A percentile compares a stretch with the other conserved stretches of the same genome.
These are phyloP conservation scores for Ilex paraguariensis DNA, from an alignment of 305 asterid genomes.

Conservation along the genomic window DNA sequence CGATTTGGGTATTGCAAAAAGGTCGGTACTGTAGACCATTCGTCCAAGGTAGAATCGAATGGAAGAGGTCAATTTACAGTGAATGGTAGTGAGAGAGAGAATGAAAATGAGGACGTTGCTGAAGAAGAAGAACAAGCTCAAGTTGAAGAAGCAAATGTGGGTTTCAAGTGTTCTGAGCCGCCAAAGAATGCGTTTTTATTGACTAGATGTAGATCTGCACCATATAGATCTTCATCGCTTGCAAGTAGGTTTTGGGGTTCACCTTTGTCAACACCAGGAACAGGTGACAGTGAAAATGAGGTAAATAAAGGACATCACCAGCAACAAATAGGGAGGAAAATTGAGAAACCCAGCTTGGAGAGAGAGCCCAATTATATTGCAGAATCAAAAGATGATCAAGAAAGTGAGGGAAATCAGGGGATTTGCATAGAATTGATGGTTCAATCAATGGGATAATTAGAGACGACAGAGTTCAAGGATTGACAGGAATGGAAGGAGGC, in stretches of 20 bases:
- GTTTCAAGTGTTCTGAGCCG: constrained; percentile 30
- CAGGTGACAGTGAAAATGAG: constrained; percentile 13
- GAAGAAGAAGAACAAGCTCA: constrained; percentile 8
- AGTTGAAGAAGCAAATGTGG: constrained; percentile 20
- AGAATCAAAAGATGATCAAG: neutral
- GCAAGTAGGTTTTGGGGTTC: constrained; percentile 66
- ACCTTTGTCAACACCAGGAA: neutral
- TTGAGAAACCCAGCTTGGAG: constrained; percentile 1
- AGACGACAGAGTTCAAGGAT: constrained; percentile 14
- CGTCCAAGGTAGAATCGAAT: constrained; percentile 12
- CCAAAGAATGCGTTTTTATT: constrained; percentile 57
- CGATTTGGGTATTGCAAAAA: constrained; percentile 44
- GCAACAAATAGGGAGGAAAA: neutral
- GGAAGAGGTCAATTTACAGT: constrained; percentile 13
- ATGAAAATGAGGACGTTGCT: constrained; percentile 13
- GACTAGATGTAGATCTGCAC: constrained; percentile 95
- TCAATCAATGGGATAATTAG: constrained; percentile 4
- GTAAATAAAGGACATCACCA: neutral
- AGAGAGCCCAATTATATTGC: neutral
- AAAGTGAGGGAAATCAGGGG: neutral
- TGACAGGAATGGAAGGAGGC: neutral
- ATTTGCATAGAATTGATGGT: constrained; percentile 15
- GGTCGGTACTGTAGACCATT: constrained; percentile 23
- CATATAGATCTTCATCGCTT: constrained; percentile 80
- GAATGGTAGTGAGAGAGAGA: neutral